Conservation (phyloP, 1,284 basidiomycete genomes). For the Somion occarium region DNA sequence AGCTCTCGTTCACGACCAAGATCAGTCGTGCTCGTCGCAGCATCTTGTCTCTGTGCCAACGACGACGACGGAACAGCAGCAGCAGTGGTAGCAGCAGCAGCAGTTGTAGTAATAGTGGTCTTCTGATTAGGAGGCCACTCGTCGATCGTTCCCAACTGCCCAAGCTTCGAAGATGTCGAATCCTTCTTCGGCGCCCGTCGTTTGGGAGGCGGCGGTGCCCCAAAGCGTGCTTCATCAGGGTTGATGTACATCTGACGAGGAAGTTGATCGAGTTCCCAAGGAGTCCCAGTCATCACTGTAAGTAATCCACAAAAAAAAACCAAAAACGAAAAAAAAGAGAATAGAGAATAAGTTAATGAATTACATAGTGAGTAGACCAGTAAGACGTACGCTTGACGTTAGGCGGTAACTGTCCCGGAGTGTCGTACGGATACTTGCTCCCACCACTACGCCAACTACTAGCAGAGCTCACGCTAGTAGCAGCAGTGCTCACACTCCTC, state of each 20-base stretch:
- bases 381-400: conserved; percentile 68
- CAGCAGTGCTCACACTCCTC: conserved; percentile 69
- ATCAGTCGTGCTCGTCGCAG: conserved; percentile 66
- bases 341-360: conserved; percentile 2
- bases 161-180: conserved; percentile 12
- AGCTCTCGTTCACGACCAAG: conserved; percentile 45
- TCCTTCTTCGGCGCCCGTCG: conserved; percentile 64
- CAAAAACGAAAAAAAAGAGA: conserved; percentile 4
- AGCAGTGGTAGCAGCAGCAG: neutral
- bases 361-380: neutral
- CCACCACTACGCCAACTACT: conserved; percentile 56
- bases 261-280: conserved; percentile 64
- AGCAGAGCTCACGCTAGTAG: conserved; percentile 63
- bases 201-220: conserved; percentile 57
- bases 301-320: conserved; percentile 4
- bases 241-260: conserved; percentile 60
- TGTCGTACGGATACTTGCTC: conserved; percentile 22
- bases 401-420: conserved; percentile 38
- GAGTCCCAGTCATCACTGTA: conserved; percentile 68
- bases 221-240: conserved; percentile 57
- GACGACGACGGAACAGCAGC: conserved; percentile 19
- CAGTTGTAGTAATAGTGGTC: neutral
- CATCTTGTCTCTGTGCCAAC: conserved; percentile 37
- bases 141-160: conserved; percentile 65
- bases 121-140: conserved; percentile 47